Evolutionary conservation across 805 yeast genomes (phyloP), one percentile per base, ranked within the genome.

Genomic region (Candida gorgasii): DNA sequence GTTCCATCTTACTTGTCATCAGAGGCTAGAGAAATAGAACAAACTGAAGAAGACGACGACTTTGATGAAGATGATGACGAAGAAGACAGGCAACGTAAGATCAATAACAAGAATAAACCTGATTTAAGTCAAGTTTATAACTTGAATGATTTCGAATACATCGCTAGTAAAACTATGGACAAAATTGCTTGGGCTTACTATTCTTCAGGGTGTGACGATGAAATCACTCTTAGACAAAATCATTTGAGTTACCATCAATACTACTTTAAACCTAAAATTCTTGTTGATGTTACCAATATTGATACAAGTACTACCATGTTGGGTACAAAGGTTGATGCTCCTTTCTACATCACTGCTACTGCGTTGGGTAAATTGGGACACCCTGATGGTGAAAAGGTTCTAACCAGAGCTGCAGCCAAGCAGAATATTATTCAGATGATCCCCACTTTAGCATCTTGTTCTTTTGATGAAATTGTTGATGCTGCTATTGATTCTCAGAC

Each of bases 361-460:
- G 98, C 97, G 0, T 72, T 89, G 48, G 97, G 95, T 27, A 85
- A 83, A 57, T 74, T 92, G 51, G 98, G 97, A 3, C 93, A 90
- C 57, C 89, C 89, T 2, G 97, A 88, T 30, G 98, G 98, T 44
- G 98, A 92, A 63, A 78, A 80, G 45, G 89, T 84, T 13, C 76
- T 92, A 49, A 89, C 97, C 1, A 72, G 84, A 55, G 89, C 89
- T n/a, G 86, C 95, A 20, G 88, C 80, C 30, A 72, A 75, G 43
- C 84, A 86, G 43, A 79, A 57, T 13, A 53, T 82, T 23, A 80
- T 85, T 43, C 97, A 90, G 63, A 90, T 90, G 98, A 83, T 90
- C 44, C 90, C 97, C 4, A 90, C 96, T 1, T 72, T 89, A 53
- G 92, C 97, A 1, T 86, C 96, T 5, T 87, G 89, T 59, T 81